Percentiles rank a stretch among this genome's conserved stretches.
Evolutionary conservation across 257 asterid genomes (phyloP).

Genomic region (Penstemon davidsonii): DNA sequence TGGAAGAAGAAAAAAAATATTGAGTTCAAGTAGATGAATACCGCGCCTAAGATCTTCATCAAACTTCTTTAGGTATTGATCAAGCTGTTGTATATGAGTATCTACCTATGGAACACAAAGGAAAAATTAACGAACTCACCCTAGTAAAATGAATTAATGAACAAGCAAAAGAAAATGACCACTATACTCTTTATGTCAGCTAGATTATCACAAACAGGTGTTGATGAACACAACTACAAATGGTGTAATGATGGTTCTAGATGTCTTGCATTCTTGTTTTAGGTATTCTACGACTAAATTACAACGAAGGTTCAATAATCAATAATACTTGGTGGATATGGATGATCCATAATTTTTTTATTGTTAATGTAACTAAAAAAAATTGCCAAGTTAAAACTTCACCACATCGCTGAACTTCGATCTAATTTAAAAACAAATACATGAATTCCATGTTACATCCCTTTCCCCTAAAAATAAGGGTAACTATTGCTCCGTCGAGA

Average conservation of each 20-base stretch:
- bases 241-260: neutral
- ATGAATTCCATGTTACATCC: too few relatives aligned
- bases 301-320: neutral
- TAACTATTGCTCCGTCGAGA: neutral
- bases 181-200: constrained; percentile 11
- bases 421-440: constrained; percentile 2
- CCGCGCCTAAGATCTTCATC: constrained; percentile 91
- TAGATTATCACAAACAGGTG: constrained; percentile 8
- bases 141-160: neutral
- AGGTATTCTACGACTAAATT: neutral
- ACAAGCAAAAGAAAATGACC: neutral
- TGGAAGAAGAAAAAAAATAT: constrained; percentile 16
- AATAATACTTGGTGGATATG: neutral
- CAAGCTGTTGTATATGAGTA: constrained; percentile 92
- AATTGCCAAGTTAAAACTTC: too few relatives aligned
- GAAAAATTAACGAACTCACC: constrained; percentile 22
- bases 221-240: neutral
- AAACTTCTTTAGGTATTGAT: constrained; percentile 78
- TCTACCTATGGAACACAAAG: constrained; percentile 59
- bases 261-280: neutral
- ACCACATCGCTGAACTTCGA: neutral
- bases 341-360: neutral
- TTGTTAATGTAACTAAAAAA: too few relatives aligned
- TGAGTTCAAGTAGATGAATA: constrained; percentile 30
- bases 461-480: neutral